Evolutionary conservation across 805 yeast species (phyloP).

Genomic region (Candida chauliodis): DNA sequence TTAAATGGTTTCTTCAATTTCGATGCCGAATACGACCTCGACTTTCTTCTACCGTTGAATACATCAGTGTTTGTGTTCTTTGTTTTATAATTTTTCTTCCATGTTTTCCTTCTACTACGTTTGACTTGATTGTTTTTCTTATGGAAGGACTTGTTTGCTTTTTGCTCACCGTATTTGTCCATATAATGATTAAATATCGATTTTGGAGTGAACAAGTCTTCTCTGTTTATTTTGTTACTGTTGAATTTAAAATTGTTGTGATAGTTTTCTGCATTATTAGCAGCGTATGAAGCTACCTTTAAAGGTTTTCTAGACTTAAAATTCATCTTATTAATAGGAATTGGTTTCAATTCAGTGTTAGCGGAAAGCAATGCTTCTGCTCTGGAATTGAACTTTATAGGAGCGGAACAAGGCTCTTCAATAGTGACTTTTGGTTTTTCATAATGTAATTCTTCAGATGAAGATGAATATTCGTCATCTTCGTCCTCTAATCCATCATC

Average conservation of each 20-base stretch:
- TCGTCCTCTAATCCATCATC: constrained; percentile 24
- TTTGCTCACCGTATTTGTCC: constrained; percentile 56
- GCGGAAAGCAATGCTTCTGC: constrained; percentile 43
- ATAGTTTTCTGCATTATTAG: constrained; percentile 10
- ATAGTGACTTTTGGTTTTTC: constrained; percentile 1
- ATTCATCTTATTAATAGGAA: constrained; percentile 32
- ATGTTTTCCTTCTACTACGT: constrained; percentile 16
- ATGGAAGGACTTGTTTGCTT: constrained; percentile 18
- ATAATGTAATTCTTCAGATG: constrained; percentile 1
- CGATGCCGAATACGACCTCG: constrained; percentile 20
- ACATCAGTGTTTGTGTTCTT: constrained; percentile 15
- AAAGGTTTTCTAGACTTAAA: constrained; percentile 53
- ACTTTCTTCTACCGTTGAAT: constrained; percentile 13
- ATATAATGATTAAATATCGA: constrained; percentile 67
- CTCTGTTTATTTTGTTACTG: constrained; percentile 46
- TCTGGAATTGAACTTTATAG: constrained; percentile 13
- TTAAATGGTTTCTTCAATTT: constrained; percentile 13
- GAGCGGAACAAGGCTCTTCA: background rate
- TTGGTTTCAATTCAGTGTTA: constrained; percentile 34
- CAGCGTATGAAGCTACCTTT: constrained; percentile 59
- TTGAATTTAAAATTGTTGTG: background rate
- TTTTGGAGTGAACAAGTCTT: constrained; percentile 76
- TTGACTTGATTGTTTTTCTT: constrained; percentile 2
- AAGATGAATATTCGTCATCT: constrained; percentile 6
- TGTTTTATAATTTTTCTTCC: constrained; percentile 22